Evolutionary conservation across 805 yeast species (phyloP).

Genomic region (Ogataea philodendri): DNA sequence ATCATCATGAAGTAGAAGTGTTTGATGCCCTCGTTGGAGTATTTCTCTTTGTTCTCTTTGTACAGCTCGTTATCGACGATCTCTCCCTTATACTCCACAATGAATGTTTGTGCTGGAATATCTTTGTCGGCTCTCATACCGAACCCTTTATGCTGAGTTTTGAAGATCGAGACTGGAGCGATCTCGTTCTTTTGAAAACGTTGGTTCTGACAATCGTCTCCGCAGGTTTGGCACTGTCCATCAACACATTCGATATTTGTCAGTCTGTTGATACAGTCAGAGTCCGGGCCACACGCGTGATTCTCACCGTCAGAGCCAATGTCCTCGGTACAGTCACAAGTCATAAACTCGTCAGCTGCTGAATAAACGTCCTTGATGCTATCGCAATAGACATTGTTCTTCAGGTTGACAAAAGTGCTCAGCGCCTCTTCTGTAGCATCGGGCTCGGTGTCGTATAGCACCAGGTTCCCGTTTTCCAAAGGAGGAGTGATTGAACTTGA

Average conservation of each 20-base stretch:
- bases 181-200: slow-evolving; percentile 77
- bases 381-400: slow-evolving; percentile 59
- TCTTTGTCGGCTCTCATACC: slow-evolving; percentile 73
- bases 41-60: slow-evolving; percentile 67
- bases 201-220: slow-evolving; percentile 78
- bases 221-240: slow-evolving; percentile 63
- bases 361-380: slow-evolving; percentile 62
- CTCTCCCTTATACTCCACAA: slow-evolving; percentile 93
- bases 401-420: slow-evolving; percentile 52
- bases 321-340: slow-evolving; percentile 79
- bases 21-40: slow-evolving; percentile 63
- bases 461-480: slow-evolving; percentile 10
- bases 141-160: slow-evolving; percentile 82
- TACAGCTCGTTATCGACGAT: slow-evolving; percentile 82
- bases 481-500: slow-evolving; percentile 24
- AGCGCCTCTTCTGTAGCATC: slow-evolving; percentile 71
- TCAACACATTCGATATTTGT: slow-evolving; percentile 90
- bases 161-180: slow-evolving; percentile 75
- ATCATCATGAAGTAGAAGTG: slow-evolving; percentile 97
- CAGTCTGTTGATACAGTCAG: slow-evolving; percentile 87
- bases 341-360: slow-evolving; percentile 75
- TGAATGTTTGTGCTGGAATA: slow-evolving; percentile 63
- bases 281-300: slow-evolving; percentile 76
- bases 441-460: slow-evolving; percentile 40
- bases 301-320: slow-evolving; percentile 42